These are phyloP conservation scores for Pythium grandisporangium DNA, from an alignment of 352 stramenopile species.

Conservation along the genomic window DNA sequence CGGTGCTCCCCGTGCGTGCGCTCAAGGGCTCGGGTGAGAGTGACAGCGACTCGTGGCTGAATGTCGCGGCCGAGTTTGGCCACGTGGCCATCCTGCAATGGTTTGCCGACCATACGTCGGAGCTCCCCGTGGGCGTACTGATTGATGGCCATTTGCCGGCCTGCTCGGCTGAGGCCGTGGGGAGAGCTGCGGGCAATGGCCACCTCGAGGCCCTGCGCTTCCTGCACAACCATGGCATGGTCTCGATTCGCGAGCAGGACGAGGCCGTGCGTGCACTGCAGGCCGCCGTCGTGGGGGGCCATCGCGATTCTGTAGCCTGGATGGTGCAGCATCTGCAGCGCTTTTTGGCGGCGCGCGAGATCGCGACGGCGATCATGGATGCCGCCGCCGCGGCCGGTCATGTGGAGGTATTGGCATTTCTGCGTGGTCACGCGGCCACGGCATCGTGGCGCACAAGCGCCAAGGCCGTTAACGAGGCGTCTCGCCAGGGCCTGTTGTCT, in stretches of 20 bases:
- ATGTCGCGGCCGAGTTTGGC: slow-evolving; percentile 58
- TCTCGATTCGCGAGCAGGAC: slow-evolving; percentile 15
- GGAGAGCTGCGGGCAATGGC: slow-evolving; percentile 57
- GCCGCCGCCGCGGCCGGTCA: slow-evolving; percentile 34
- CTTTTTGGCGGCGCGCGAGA: slow-evolving; percentile 19
- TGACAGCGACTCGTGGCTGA: slow-evolving; percentile 50
- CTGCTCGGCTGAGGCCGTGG: slow-evolving; percentile 45
- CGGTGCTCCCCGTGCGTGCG: slow-evolving; percentile 42
- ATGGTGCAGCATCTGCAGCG: slow-evolving; percentile 32
- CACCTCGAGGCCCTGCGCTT: slow-evolving; percentile 48
- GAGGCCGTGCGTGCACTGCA: slow-evolving; percentile 48
- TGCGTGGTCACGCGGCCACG: slow-evolving; percentile 26
- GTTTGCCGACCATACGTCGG: slow-evolving; percentile 51
- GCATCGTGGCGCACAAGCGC: slow-evolving; percentile 36
- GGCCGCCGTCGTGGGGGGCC: slow-evolving; percentile 38
- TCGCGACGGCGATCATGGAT: slow-evolving; percentile 36
- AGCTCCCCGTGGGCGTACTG: slow-evolving; percentile 34
- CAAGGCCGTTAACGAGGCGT: slow-evolving; percentile 47
- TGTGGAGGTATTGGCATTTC: slow-evolving; percentile 45
- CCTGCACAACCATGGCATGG: slow-evolving; percentile 43
- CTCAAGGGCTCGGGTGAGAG: slow-evolving; percentile 56
- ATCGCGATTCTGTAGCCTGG: slow-evolving; percentile 49
- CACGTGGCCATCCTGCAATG: slow-evolving; percentile 54
- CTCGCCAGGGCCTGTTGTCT: slow-evolving; percentile 35
- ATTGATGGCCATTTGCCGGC: slow-evolving; percentile 35